These are phyloP conservation scores for Rhododendron ovatum DNA, from an alignment of 148 eudicot genomes.

Conservation along the genomic window DNA sequence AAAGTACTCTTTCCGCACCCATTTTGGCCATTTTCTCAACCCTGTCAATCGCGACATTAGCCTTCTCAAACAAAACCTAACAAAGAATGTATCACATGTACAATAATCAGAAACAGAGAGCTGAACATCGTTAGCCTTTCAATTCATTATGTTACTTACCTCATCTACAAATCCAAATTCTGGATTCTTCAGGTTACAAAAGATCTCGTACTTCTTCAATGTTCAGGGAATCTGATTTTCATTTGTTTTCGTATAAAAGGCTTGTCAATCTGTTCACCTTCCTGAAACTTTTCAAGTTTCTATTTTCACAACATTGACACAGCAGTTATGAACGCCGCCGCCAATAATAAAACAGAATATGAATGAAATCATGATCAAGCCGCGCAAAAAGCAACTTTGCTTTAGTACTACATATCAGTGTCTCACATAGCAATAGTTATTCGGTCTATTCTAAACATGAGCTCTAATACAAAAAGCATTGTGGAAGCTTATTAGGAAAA, in stretches of 20 bases:
- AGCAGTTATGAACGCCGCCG: neutral
- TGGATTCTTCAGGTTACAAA: conserved; percentile 62
- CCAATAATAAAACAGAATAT: neutral
- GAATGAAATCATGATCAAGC: neutral
- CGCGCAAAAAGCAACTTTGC: neutral
- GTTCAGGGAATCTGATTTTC: conserved; percentile 92
- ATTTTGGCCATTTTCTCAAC: conserved; percentile 96
- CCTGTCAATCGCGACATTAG: conserved; percentile 63
- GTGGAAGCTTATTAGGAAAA: too few species aligned
- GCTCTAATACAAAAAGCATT: too few species aligned
- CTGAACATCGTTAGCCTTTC: neutral
- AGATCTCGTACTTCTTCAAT: conserved; percentile 77
- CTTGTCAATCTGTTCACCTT: conserved; percentile 85
- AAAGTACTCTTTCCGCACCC: conserved; percentile 96
- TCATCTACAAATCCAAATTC: conserved; percentile 68
- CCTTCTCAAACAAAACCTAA: conserved; percentile 70
- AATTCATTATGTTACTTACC: conserved; percentile 28
- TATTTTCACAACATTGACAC: conserved; percentile 20
- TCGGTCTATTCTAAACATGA: too few species aligned
- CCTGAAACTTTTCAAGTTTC: conserved; percentile 91
- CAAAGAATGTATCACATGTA: conserved; percentile 10
- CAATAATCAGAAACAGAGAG: neutral
- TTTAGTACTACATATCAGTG: neutral
- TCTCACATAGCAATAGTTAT: neutral
- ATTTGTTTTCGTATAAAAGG: conserved; percentile 92